Base-by-base conservation (phyloP, 139 green algal species). In the Bryopsis sp. region DNA sequence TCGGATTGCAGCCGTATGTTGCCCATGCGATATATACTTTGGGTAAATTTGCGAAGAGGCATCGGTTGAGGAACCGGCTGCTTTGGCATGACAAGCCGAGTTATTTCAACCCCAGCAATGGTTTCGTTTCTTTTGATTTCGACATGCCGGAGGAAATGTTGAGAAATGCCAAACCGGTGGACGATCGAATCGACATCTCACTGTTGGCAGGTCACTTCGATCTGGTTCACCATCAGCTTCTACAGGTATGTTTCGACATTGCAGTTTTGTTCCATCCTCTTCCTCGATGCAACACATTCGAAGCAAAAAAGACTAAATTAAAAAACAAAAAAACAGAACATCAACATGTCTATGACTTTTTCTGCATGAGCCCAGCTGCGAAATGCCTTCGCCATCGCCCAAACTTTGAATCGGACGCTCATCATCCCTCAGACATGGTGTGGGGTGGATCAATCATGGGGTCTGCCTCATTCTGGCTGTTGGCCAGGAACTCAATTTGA, bases 11-110 rank as follows among this genome's bases (percentile, higher is more conserved):
- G 63, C 85, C 90, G 0, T 97, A 92, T 72, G 89, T 89, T 1
- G 82, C 95, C 38, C 93, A 98, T 76, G 83, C 86, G 46, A 98
- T 90, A 3, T 98, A 97, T 77, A 86, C 97, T 77, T 98, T 89
- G 74, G 85, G 76, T 8, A 93, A 93, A 71, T 96, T 88, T 2
- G 93, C 93, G 58, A 98, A 98, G 86, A 79, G 90, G 26, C 78
- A 98, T 67, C 84, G 93, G 64, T 84, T 98, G 73, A 81, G 93
- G 3, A 93, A 98, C 75, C 69, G 70, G 8, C 72, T 82, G 74
- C 64, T 94, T 36, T 98, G 90, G 85, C 70, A 84, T 29, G 82
- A 93, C 73, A 22, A 31, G 2, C 85, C 77, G 1, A 80, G 84
- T 58, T 94, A 95, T 72, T 92, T 85, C 68, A 61, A 90, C 67